Evolutionary conservation across 805 yeast genomes (phyloP).

Genomic region (Kregervanrija pseudodelftensis): DNA sequence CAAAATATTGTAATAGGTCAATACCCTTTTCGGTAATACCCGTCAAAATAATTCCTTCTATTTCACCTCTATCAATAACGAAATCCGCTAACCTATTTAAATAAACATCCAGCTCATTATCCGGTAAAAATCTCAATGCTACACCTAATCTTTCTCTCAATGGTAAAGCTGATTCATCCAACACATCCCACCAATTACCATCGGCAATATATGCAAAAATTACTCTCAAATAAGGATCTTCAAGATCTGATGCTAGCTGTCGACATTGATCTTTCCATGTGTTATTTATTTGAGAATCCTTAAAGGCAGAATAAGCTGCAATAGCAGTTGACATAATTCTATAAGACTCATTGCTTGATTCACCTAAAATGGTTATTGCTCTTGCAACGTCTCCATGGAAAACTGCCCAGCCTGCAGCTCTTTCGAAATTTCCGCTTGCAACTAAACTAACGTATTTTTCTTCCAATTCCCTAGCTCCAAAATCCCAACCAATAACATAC

Average conservation of each 20-base stretch:
- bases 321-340: slow-evolving; percentile 87
- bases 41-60: slow-evolving; percentile 84
- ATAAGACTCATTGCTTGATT: slow-evolving; percentile 64
- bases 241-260: slow-evolving; percentile 77
- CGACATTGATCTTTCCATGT: slow-evolving; percentile 95
- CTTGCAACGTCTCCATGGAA: slow-evolving; percentile 82
- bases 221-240: slow-evolving; percentile 83
- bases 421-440: slow-evolving; percentile 55
- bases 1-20: slow-evolving; percentile 76
- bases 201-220: slow-evolving; percentile 92
- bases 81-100: slow-evolving; percentile 61
- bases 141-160: slow-evolving; percentile 84
- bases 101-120: slow-evolving; percentile 67
- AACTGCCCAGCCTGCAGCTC: slow-evolving; percentile 98
- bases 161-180: slow-evolving; percentile 85
- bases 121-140: slow-evolving; percentile 79
- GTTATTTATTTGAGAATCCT: slow-evolving; percentile 50
- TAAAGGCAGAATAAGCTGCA: slow-evolving; percentile 77
- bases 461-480: slow-evolving; percentile 68
- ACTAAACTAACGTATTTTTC: slow-evolving; percentile 54
- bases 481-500: slow-evolving; percentile 87
- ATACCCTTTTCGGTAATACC: slow-evolving; percentile 88
- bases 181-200: slow-evolving; percentile 92
- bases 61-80: slow-evolving; percentile 72
- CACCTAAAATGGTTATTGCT: slow-evolving; percentile 72